Conservation (phyloP, 208 protist species). For the Acanthamoeba castellanii region DNA sequence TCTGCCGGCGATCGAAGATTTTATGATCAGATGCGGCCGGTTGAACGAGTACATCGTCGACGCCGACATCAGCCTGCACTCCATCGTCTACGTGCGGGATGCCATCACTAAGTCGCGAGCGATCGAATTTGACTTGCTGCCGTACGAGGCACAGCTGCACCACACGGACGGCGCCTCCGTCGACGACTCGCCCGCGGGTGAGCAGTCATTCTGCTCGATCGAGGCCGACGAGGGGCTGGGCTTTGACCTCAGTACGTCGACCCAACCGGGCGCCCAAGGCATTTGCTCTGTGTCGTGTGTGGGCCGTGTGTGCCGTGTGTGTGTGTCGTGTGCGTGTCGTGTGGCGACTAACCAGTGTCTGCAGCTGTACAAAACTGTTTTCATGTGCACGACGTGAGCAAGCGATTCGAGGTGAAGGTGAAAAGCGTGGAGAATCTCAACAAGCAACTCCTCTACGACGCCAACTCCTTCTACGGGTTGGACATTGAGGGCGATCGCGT, state of each 20-base stretch:
- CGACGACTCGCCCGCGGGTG: neutral
- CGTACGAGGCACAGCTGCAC: neutral
- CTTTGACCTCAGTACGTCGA: neutral
- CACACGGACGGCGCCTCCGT: neutral
- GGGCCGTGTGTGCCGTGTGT: neutral
- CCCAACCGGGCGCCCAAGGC: too few relatives aligned
- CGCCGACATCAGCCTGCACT: neutral
- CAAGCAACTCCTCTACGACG: neutral
- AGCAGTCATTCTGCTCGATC: neutral
- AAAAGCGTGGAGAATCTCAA: neutral
- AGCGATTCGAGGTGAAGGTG: conserved; percentile 37
- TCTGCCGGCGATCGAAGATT: neutral
- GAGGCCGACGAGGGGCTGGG: neutral
- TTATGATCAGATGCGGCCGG: neutral
- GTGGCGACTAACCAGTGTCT: neutral
- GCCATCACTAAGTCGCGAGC: neutral
- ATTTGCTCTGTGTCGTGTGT: neutral
- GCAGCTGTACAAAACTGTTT: neutral
- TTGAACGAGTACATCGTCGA: conserved; percentile 38
- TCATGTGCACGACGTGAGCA: neutral
- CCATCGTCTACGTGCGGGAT: conserved; percentile 21
- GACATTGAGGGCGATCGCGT: conserved; percentile 8
- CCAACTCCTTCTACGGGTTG: conserved; percentile 6
- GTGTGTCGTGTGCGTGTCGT: neutral
- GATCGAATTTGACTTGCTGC: conserved; percentile 15